Conservation (phyloP, 2,329 filamentous ascomycete genomes). For the Pezicula radicicola region DNA sequence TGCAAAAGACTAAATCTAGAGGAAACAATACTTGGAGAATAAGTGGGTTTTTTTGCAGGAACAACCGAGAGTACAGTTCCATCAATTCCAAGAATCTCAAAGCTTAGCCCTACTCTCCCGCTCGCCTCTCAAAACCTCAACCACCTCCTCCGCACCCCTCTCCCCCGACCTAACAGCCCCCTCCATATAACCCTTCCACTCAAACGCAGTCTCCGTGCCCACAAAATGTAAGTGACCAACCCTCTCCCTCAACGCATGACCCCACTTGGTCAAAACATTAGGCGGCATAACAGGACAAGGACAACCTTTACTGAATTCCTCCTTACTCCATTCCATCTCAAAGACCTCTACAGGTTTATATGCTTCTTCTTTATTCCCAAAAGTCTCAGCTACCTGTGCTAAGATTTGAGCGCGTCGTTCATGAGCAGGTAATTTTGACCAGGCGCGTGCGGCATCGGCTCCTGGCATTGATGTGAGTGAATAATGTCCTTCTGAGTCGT, state of each 20-base stretch:
- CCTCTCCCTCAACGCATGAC: constrained; percentile 27
- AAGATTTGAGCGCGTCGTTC: constrained; percentile 30
- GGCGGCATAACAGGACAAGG: constrained; percentile 31
- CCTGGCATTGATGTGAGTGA: constrained; percentile 32
- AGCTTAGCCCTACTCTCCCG: neutral
- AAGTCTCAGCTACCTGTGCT: constrained; percentile 25
- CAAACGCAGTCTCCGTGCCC: constrained; percentile 43
- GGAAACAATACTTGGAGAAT: no score
- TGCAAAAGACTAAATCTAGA: no score
- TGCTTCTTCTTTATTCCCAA: neutral
- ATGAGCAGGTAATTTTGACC: constrained; percentile 26
- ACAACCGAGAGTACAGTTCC: neutral
- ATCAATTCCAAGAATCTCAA: neutral
- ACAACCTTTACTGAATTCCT: constrained; percentile 30
- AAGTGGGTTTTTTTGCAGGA: no score
- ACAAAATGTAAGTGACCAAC: constrained; percentile 43
- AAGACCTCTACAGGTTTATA: constrained; percentile 9
- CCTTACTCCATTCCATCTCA: constrained; percentile 15
- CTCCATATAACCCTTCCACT: constrained; percentile 52
- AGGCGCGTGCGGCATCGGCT: constrained; percentile 36
- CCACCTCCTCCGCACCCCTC: constrained; percentile 40
- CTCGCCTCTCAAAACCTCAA: neutral
- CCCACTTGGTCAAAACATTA: constrained; percentile 25
- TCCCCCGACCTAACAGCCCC: constrained; percentile 44
- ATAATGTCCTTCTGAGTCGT: constrained; percentile 26